Evolutionary conservation across 2,329 filamentous ascomycete genomes (phyloP), one percentile per base, ranked within the genome.

Genomic region (Thyridium curvatum): DNA sequence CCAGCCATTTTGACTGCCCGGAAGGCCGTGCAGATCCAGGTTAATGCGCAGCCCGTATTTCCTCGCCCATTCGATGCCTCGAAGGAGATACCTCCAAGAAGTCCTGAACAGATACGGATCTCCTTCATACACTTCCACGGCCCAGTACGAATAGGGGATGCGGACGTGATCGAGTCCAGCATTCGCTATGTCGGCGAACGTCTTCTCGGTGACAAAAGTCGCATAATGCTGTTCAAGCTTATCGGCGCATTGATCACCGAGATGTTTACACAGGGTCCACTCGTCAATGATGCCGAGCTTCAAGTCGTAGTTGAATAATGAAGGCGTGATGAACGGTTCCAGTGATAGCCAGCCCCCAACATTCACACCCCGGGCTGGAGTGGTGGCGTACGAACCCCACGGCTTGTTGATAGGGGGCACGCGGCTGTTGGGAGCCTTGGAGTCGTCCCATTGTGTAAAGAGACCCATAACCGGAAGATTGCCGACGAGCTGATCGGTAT

Each of bases 101-200:
- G 88, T 86, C 32, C 89, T 82, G 43, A 85, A 78, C 2, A 98
- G 72, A 55, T 95, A 98, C 2, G 90, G 87, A 54, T 98, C 93
- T 32, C 72, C 80, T 18, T 86, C 81, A 59, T 94, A 96, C 0
- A 82, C 84, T 41, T 81, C 78, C 2, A 97, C 82, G 0, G 90
- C 88, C 93, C 93, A 98, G 69, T 98, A 98, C 9, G 84, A 87
- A 59, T 84, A 97, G 0, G 86, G 89, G 39, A 98, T 96, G 39
- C 93, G 84, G n/a, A 98, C 86, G 57, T 98, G 93, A 56, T 98
- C 93, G 34, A 98, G 77, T 0, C 93, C 93, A 2, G 93, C 93
- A 30, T 79, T 82, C 35, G 80, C 79, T 43, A 98, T 96, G 31
- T 91, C 84, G 40, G 72, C 71, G 59, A 97, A 95, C 3, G 86